Evolutionary conservation across 129 eudicot species (phyloP), one percentile per base, ranked within the genome.

Genomic region (Pseudognaphalium luteoalbum): DNA sequence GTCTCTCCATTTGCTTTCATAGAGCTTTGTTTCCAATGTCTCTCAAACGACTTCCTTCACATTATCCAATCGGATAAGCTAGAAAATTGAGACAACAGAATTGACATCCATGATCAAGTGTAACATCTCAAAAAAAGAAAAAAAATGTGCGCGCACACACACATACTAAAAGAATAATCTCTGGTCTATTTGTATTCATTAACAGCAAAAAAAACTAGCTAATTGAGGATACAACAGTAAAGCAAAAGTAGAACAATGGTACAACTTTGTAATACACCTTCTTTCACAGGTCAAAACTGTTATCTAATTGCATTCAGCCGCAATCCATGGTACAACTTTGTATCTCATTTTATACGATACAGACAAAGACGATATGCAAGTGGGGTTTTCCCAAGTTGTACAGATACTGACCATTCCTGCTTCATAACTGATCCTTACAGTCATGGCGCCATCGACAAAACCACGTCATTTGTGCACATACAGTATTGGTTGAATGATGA

Each of bases 261-360:
- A n/a, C n/a, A n/a, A n/a, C n/a, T n/a, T n/a, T n/a, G 33, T 35
- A 62, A 58, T 34, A 72, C 66, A 57, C 22, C 76, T 21, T 33
- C 29, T 30, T 41, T 60, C 19, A 14, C 63, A 63, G 2, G 62
- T 29, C 30, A 32, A 69, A 42, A 47, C 68, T 42, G 72, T 72
- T 65, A 66, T 76, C 28, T 66, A 20, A 58, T 51, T 65, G 72
- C 64, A 65, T 76, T 62, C 14, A 75, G 56, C 79, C 63, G 35
- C 54, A 11, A 65, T 9, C 59, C n/a, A 33, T 61, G 56, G 73
- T 74, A 74, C 80, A 80, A 74, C 70, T 80, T 67, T 59, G 80
- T 61, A 74, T 80, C 84, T 67, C 80, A 67, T 80, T 71, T 62
- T 67, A 74, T 74, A 74, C 29, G 80, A 73, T 74, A 80, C 84